Evolutionary conservation across 1,284 basidiomycete species (phyloP), one percentile per base, ranked within the genome.

Genomic region (Melampsora medusae): DNA sequence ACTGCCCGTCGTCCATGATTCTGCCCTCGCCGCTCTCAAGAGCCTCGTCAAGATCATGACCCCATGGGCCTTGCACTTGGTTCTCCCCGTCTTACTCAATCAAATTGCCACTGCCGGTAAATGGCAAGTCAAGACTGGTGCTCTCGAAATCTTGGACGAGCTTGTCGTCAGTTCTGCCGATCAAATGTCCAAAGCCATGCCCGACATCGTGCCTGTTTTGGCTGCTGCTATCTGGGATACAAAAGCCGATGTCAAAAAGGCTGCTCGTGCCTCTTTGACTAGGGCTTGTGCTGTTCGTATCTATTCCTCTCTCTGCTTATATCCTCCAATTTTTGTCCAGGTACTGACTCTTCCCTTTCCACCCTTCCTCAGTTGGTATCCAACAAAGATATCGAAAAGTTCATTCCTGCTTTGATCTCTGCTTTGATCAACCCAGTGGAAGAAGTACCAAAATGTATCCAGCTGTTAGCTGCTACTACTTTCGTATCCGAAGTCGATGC

Each of bases 401-500:
- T 95, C 87, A 94, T 97, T 88, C 96, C 95, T 80, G 95, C 94
- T 83, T 89, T 97, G 82, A 95, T 97, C 86, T 92, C 96, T 85
- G 91, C 93, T 84, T 87, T 99, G 82, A 95, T 97, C 86, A 94
- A 99, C 88, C 97, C 97, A 82, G 93, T 97, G 81, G 96, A 99
- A 88, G 94, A 99, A 89, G 96, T 98, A 79, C 91, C 95, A 82
- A 92, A 91, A 83, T 97, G 94, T 82, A 93, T 99, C 82, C 88
- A 89, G 83, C 91, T 97, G 85, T 93, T 99, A 85, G 95, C 95
- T 84, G 91, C 97, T 78, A 99, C 97, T 85, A 99, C 97, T 84
- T 99, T 99, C 90, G 97, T 99, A 90, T 93, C 95, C 79, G 97
- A 99, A 88, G 97, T 99, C 86, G 97, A 99, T 84, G 95, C 96